phyloP scores from a whole-genome alignment of 2,329 filamentous ascomycete genomes.

The Scortechinia acanthostroma region DNA sequence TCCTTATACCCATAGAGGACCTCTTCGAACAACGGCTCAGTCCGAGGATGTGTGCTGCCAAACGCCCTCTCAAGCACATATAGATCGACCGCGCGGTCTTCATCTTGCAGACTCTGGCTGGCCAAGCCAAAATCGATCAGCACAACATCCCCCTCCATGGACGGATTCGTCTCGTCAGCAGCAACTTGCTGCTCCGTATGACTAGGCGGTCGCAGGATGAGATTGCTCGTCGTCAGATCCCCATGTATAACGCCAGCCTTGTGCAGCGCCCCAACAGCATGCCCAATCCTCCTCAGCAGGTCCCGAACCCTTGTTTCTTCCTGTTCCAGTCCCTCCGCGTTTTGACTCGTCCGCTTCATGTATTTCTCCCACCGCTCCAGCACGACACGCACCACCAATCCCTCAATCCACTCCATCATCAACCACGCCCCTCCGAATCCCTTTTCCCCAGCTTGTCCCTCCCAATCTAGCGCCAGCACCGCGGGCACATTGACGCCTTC shows the following conservation, averaged over 20 bases:
- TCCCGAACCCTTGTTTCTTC: constrained; percentile 33
- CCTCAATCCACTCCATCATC: constrained; percentile 48
- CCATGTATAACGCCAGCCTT: constrained; percentile 83
- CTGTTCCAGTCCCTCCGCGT: constrained; percentile 19
- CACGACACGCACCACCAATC: constrained; percentile 35
- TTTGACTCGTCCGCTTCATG: constrained; percentile 13
- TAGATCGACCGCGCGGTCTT: constrained; percentile 89
- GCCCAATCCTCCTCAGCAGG: constrained; percentile 67
- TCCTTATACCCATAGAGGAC: constrained; percentile 69
- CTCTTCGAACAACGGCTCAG: constrained; percentile 69
- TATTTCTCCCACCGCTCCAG: constrained; percentile 37
- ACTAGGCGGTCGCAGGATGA: constrained; percentile 63
- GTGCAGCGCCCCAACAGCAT: constrained; percentile 71
- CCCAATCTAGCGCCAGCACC: constrained; percentile 29
- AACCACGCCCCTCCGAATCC: constrained; percentile 34
- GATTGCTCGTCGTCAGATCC: constrained; percentile 92
- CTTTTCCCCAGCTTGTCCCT: neutral
- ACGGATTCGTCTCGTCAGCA: constrained; percentile 7
- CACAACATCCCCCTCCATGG: constrained; percentile 67
- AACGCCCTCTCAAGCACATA: constrained; percentile 95
- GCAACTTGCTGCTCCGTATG: too few species aligned
- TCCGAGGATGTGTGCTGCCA: constrained; percentile 84
- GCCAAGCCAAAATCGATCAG: constrained; percentile 94
- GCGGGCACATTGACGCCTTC: constrained; percentile 50
- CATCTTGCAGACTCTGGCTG: constrained; percentile 72